Base-by-base conservation (phyloP, 257 asterid genomes). In the Cruciata laevipes region DNA sequence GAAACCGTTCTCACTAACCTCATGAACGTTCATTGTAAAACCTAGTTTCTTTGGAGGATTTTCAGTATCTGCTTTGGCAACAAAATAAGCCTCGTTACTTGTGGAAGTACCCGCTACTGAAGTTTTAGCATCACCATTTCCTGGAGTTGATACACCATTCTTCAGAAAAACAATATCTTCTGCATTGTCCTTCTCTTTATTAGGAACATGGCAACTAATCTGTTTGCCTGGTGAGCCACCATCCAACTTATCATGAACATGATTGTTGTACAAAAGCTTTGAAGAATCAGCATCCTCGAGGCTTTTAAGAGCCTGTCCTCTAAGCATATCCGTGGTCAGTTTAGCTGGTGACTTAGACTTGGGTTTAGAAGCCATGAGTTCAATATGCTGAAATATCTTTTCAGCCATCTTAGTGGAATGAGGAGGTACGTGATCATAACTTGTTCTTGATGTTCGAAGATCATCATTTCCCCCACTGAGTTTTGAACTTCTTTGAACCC, bases 361-460 rank as follows among this genome's bases (percentile, higher is more conserved):
- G 63, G 83, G 89, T 73, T 80, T 87, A 20, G 98, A 91, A 56
- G 91, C 76, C 74, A 90, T 33, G 49, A 76, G 85, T 69, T 90
- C 95, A 79, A 90, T 90, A 40, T 87, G 93, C 82, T 87, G 86
- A 74, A 94, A 85, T 72, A 94, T 89, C 80, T 75, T 88, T 64
- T 93, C 78, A 67, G 99, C 99, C 74, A 82, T 83, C 79, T 87
- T 87, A 71, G 81, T 84, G 37, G 96, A 88, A 77, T 78, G 77
- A 44, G 89, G 60, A 76, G 93, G 95, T 60, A 89, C 85, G 49
- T 62, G 76, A 27, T 82, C 61, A 81, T 77, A 80, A 75, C 68
- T 87, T 67, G 89, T 70, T 66, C 83, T 80, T 17, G 95, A 83
- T 61, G 72, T 64, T 74, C 74, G 74, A 61, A 52, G 78, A 68